Evolutionary conservation across 805 yeast genomes (phyloP).

Genomic region (Suhomyces xylopsoci): DNA sequence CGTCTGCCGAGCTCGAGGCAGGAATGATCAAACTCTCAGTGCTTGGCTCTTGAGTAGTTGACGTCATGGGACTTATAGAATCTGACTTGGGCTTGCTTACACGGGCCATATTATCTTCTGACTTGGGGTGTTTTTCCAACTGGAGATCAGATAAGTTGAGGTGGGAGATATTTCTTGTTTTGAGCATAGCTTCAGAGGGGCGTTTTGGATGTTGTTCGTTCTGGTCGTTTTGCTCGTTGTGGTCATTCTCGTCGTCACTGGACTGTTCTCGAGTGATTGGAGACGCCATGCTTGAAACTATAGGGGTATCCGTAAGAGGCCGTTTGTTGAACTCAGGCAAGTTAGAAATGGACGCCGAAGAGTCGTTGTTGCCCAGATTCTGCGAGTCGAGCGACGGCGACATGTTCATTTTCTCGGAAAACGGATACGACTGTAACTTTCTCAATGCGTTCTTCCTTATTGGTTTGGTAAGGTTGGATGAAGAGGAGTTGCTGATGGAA

Average conservation of each 20-base stretch:
- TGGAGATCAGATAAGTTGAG: slow-evolving; percentile 35
- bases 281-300: slow-evolving; percentile 53
- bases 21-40: slow-evolving; percentile 1
- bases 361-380: slow-evolving; percentile 7
- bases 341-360: slow-evolving; percentile 8
- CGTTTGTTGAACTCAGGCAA: slow-evolving; percentile 65
- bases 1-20: neutral
- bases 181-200: slow-evolving; percentile 14
- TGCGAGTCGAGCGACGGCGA: slow-evolving; percentile 12
- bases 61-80: slow-evolving; percentile 21
- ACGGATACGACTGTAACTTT: slow-evolving; percentile 12
- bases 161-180: slow-evolving; percentile 39
- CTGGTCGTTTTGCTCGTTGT: slow-evolving; percentile 5
- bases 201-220: neutral
- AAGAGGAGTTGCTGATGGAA: slow-evolving; percentile 2
- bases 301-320: slow-evolving; percentile 75
- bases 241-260: slow-evolving; percentile 27
- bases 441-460: slow-evolving; percentile 14
- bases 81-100: slow-evolving; percentile 8
- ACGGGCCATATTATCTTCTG: slow-evolving; percentile 2
- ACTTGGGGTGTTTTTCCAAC: slow-evolving; percentile 5
- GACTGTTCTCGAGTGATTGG: slow-evolving; percentile 40
- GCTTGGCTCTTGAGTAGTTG: slow-evolving; percentile 1
- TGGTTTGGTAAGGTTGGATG: slow-evolving; percentile 9
- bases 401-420: slow-evolving; percentile 7